Base-by-base conservation (phyloP, 768 basidiomycete genomes). In the Boletus barrowsii region DNA sequence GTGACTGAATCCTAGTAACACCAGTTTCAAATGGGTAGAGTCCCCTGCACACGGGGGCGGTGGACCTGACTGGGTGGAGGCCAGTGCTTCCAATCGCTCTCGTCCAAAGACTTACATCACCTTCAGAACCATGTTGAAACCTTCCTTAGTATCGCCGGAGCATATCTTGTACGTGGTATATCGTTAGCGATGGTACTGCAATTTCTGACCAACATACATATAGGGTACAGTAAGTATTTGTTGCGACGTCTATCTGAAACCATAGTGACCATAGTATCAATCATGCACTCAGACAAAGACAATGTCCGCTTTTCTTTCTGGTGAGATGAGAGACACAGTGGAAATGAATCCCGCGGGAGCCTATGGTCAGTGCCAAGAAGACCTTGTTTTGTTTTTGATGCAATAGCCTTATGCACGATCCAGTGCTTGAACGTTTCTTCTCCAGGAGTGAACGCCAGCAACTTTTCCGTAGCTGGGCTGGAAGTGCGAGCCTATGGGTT, bases 1-100 rank as follows among this genome's bases (percentile, higher is more conserved):
- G 14, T 42, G 29, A 43, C 56, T 61, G 50, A 62, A 51, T 43
- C 36, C 53, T 4, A 41, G 30, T 32, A 37, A 42, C 20, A 18
- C 1, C 54, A 95, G 93, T 67, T 81, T 95, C 64, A 96, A 97
- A 75, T 99, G 96, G 96, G 95, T 96, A 0, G 96, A 98, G 72
- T 90, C 92, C 1, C 85, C 86, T 10, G 73, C 79, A 41, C 84
- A 87, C 58, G 94, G 93, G 9, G 79, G 79, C 3, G 96, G 93
- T 14, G 96, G 95, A 3, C 73, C 83, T 8, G 74, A 82, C 26
- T 98, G 96, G 96, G 93, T 96, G 13, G 95, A 98, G 77, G 92
- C 91, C 56, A 11, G 47, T 39, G 18, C 29, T 29, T 18, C 7
- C 14, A 30, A 11, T 6, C 36, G 50, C 13, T 5, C 10, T 30